These are phyloP conservation scores for Mycocalia duriaeana DNA, from an alignment of 1,284 basidiomycete species.

Conservation along the genomic window DNA sequence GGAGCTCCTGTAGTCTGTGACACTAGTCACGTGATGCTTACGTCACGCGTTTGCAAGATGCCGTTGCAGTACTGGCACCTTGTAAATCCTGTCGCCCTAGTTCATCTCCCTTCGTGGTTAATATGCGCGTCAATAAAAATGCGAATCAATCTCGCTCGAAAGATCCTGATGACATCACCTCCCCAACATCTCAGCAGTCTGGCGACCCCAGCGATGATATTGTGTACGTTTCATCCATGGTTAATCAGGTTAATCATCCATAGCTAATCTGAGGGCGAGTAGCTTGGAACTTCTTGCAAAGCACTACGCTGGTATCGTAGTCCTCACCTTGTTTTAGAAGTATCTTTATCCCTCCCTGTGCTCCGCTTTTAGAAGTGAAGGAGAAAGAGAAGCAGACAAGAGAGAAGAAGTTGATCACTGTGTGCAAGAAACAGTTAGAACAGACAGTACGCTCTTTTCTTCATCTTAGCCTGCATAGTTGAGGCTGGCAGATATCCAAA, in stretches of 20 bases:
- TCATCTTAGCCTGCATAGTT: too few relatives aligned
- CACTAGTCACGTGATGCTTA: too few relatives aligned
- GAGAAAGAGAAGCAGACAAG: not conserved
- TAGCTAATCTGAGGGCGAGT: too few relatives aligned
- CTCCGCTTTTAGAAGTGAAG: not conserved
- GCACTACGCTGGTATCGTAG: conserved; percentile 1
- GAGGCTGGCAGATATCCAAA: not conserved
- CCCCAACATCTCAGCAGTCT: not conserved
- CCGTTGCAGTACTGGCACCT: too few relatives aligned
- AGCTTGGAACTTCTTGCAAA: not conserved
- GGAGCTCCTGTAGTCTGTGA: too few relatives aligned
- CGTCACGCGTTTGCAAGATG: too few relatives aligned
- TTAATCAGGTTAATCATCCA: not conserved
- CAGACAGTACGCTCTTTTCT: not conserved
- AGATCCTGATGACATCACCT: not conserved
- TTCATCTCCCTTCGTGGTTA: too few relatives aligned
- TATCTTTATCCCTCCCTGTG: too few relatives aligned
- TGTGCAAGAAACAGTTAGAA: not conserved
- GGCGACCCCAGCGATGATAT: not conserved
- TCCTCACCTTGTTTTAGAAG: not conserved
- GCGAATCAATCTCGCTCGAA: not conserved
- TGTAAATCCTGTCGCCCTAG: too few relatives aligned
- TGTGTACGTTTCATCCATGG: not conserved
- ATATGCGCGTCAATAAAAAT: too few relatives aligned
- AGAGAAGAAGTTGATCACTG: not conserved